Evolutionary conservation across 129 eudicot species (phyloP), one percentile per base, ranked within the genome.

Genomic region (Daucus carota): DNA sequence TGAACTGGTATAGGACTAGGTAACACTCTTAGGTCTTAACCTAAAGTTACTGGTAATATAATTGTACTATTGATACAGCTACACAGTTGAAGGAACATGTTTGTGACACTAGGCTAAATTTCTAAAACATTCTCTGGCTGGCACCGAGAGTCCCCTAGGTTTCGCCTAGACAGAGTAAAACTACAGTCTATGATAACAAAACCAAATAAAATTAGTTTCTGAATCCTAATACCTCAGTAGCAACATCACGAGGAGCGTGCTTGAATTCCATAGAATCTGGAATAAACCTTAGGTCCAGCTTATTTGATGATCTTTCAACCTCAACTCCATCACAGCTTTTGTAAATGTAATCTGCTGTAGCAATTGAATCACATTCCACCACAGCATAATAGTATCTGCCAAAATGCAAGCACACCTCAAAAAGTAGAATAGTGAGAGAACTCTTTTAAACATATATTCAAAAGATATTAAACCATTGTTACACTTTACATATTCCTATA

Each of bases 321-420:
- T 90, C 98, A 20, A 93, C 78, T 16, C 98, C 97, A 81, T 93
- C 97, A 87, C 98, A 93, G 41, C 81, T 80, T 83, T 87, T 89
- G 77, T 93, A 93, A 46, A 93, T 82, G 80, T 90, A 78, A 87
- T 91, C 96, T 79, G 98, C 98, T 38, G 96, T 90, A 76, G 96
- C 96, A 84, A 77, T 47, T 42, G 98, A 88, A 84, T 93, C 98
- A 41, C 97, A 91, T 75, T 87, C 96, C 79, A 87, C 97, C 48
- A 88, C 98, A 75, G 97, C 98, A 89, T 82, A 90, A 79, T 93
- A 93, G 74, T 93, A 90, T 85, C 98, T 93, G 85, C n/a, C 33
- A 28, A 59, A 81, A 73, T 29, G 52, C 36, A 74, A 29, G 28
- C 31, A 76, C 36, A 42, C 15, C 16, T 34, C 50, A 18, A 47